Percentiles rank a stretch among this genome's conserved stretches.
phyloP scores from a whole-genome alignment of 164 flowering plant species.

The Macadamia integrifolia region DNA sequence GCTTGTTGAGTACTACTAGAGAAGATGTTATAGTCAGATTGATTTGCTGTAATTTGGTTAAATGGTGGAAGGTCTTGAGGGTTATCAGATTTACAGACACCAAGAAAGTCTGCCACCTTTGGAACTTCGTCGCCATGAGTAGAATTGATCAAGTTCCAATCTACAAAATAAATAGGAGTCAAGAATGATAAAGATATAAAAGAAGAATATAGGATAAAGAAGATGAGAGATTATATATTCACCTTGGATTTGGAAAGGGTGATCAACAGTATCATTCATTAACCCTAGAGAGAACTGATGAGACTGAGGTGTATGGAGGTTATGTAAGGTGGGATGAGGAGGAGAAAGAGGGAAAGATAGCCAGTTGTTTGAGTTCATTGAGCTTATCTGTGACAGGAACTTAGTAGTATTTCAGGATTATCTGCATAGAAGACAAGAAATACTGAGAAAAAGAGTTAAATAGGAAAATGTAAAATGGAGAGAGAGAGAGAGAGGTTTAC shows the following conservation, averaged over 20 bases:
- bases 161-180: conserved; percentile 25
- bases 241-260: conserved; percentile 70
- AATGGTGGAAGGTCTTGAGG: conserved; percentile 43
- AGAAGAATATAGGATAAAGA: neutral
- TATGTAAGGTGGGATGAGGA: conserved; percentile 43
- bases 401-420: neutral
- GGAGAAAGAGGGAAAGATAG: conserved; percentile 76
- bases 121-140: conserved; percentile 48
- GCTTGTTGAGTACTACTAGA: conserved; percentile 28
- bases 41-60: conserved; percentile 35
- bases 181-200: neutral
- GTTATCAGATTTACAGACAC: conserved; percentile 55
- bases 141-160: conserved; percentile 58
- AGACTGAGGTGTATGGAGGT: conserved; percentile 39
- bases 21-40: conserved; percentile 41
- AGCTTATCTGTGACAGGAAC: conserved; percentile 18
- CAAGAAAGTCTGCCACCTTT: conserved; percentile 80
- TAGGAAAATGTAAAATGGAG: neutral
- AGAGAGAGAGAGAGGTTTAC: neutral
- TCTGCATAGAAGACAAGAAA: conserved; percentile 8
- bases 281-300: conserved; percentile 63
- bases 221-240: neutral
- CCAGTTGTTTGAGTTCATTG: conserved; percentile 87
- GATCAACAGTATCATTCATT: conserved; percentile 43
- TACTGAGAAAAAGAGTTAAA: neutral